Base-by-base conservation (phyloP, 352 stramenopile species). In the Globisporangium canariense region DNA sequence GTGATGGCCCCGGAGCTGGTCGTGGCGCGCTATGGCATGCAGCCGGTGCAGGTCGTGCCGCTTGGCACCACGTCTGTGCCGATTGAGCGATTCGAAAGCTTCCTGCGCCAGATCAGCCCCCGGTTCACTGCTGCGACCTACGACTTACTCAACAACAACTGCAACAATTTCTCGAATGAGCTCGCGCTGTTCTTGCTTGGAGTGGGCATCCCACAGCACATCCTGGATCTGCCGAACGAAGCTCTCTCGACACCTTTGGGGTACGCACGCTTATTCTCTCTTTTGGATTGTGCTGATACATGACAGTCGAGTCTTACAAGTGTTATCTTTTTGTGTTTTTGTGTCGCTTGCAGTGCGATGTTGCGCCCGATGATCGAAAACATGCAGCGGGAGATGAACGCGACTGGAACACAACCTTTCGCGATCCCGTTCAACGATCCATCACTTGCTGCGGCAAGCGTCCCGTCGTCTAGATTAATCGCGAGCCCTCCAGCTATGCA, bases 111-210 rank as follows among this genome's bases (percentile, higher is more conserved):
- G 45, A 83, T 91, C 59, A 88, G 73, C 45, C 67, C 83, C n/a
- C 80, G 82, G 28, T 99, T 96, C 73, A 96, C 88, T 22, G 78
- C 77, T 9, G 76, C 78, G 45, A 96, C 89, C 7, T 99, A 99
- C 74, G 94, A 99, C 68, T 78, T 99, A 54, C 84, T 99, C 47
- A 70, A 78, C 55, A 78, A 97, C 66, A 99, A 99, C 74, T 99
- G 97, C 84, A 99, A 99, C 80, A 98, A 98, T 71, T 99, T 98
- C 68, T 93, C 81, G 10, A 78, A 99, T 71, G 90, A 97, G 59
- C 80, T 96, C 16, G 78, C 92, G 45, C 84, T 75, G 49, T 97
- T 98, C 61, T 70, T 96, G 16, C 73, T 98, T 11, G 78, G 81
- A 5, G 73, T 67, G 10, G 85, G 92, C 41, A 98, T 99, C 56